Evolutionary conservation across 305 asterid species (phyloP), one percentile per base, ranked within the genome.

Genomic region (Rubia tinctorum): DNA sequence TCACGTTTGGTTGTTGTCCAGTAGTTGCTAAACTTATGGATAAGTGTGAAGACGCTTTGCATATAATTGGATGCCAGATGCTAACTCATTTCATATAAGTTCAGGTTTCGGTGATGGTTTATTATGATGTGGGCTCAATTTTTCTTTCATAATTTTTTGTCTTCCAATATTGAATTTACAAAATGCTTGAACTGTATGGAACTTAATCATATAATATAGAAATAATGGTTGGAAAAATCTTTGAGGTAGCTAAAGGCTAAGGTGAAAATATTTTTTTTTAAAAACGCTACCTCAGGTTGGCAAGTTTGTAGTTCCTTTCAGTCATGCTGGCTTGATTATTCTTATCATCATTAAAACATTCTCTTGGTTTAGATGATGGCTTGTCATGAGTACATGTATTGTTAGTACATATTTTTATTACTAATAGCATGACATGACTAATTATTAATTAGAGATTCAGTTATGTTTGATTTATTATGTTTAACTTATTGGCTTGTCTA

Each of bases 241-340:
- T 93, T 85, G 73, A 73, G 79, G 74, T 87, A 78, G 88, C 99
- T 76, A 77, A 77, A 60, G 88, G 73, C 74, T 77, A 81, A 63
- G 97, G 83, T 69, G 91, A 86, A 80, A 95, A 85, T n/a, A n/a
- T n/a, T n/a, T n/a, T n/a, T n/a, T n/a, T n/a, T n/a, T n/a, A n/a
- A n/a, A n/a, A n/a, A n/a, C n/a, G n/a, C 77, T 71, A 78, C 78
- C 81, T 94, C 82, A 89, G 88, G 85, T 98, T 95, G 77, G 86
- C 96, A 55, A 87, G 97, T 83, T 84, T 95, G 91, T 90, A 88
- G 68, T 95, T 97, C 83, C 90, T 92, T 60, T 88, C 99, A 45
- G 94, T 98, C 77, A 95, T 95, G 97, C 95, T 95, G 85, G 80
- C 77, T 72, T 60, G 60, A 65, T 75, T 55, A 65, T 72, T 67